Conservation (phyloP, 2,329 filamentous ascomycete genomes). For the Trichoderma sp. region DNA sequence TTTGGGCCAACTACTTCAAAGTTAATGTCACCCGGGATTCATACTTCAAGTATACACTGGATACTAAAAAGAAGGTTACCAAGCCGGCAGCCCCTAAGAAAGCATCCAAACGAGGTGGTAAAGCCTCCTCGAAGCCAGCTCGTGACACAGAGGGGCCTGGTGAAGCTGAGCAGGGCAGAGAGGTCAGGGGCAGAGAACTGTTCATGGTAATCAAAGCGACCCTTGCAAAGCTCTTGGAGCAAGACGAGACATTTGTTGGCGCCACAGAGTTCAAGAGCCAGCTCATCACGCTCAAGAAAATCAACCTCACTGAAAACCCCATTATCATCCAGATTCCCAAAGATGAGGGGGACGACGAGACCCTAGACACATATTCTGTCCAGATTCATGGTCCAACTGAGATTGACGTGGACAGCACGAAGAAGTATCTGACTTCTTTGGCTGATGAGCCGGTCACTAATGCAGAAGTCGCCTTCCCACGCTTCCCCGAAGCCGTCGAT, state of each 20-base stretch:
- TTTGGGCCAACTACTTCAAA: constrained; percentile 56
- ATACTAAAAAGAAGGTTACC: constrained; percentile 35
- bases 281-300: constrained; percentile 39
- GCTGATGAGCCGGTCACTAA: constrained; percentile 33
- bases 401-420: constrained; percentile 39
- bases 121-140: constrained; percentile 21
- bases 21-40: constrained; percentile 37
- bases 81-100: constrained; percentile 21
- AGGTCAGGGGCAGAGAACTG: constrained; percentile 44
- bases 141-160: not conserved
- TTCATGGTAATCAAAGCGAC: constrained; percentile 40
- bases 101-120: constrained; percentile 6
- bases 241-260: constrained; percentile 30
- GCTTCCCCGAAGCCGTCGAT: constrained; percentile 47
- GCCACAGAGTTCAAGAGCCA: constrained; percentile 53
- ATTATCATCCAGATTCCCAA: constrained; percentile 36
- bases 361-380: constrained; percentile 39
- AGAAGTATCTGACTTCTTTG: constrained; percentile 45
- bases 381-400: constrained; percentile 40
- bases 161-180: constrained; percentile 17
- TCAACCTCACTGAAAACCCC: constrained; percentile 35
- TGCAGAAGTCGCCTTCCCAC: constrained; percentile 42
- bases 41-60: constrained; percentile 47
- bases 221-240: constrained; percentile 34
- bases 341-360: constrained; percentile 31